Evolutionary conservation across 2,329 filamentous ascomycete genomes (phyloP).

Genomic region (Colletotrichum godetiae): DNA sequence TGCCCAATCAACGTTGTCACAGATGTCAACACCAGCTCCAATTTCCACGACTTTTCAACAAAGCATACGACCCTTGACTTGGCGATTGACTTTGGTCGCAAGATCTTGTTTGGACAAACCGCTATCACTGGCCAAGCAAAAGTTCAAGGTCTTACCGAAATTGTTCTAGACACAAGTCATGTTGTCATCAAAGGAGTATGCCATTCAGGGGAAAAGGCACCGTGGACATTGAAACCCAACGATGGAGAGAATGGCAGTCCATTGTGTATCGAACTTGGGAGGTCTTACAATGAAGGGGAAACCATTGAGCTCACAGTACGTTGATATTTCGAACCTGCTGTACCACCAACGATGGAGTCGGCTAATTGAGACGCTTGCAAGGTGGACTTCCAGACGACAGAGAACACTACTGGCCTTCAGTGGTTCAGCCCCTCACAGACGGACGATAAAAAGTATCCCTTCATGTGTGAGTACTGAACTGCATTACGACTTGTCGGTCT

Average conservation of each 20-base stretch:
- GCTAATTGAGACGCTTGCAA: conserved; percentile 61
- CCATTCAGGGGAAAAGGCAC: neutral
- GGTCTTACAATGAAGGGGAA: neutral
- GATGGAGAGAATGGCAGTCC: neutral
- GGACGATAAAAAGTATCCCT: conserved; percentile 92
- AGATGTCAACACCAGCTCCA: conserved; percentile 90
- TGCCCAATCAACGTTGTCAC: conserved; percentile 48
- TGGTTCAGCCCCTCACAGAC: conserved; percentile 95
- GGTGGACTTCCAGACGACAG: conserved; percentile 83
- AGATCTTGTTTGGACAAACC: conserved; percentile 72
- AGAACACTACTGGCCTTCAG: conserved; percentile 89
- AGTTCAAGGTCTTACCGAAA: neutral
- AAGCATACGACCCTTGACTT: conserved; percentile 85
- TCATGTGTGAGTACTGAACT: conserved; percentile 71
- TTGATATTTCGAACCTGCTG: neutral
- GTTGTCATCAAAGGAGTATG: neutral
- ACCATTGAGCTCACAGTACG: neutral
- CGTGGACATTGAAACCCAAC: neutral
- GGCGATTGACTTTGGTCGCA: conserved; percentile 84
- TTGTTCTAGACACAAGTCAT: conserved; percentile 12
- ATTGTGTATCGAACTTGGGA: neutral
- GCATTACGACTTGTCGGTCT: neutral
- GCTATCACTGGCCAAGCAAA: conserved; percentile 75
- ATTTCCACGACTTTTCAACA: conserved; percentile 89
- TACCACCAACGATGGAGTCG: neutral